Evolutionary conservation across 2,329 filamentous ascomycete species (phyloP).

Genomic region (Macrophomina phaseolina): DNA sequence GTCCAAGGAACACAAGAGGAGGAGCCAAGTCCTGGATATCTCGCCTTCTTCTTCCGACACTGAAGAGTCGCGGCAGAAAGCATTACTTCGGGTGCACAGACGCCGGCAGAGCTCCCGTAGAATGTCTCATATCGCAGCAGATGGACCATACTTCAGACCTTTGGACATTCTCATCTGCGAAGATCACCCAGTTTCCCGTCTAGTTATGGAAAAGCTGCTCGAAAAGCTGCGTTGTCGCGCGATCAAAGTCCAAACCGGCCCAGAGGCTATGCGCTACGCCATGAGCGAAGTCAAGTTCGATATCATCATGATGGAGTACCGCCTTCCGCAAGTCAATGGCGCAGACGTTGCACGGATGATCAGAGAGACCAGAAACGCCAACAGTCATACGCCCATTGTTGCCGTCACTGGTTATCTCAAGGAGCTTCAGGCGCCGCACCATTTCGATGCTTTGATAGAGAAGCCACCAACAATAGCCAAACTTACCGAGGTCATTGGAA

Average conservation of each 20-base stretch:
- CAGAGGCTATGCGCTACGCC: constrained; percentile 90
- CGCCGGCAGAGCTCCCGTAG: constrained; percentile 94
- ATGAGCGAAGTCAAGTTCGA: constrained; percentile 98
- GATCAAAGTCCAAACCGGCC: constrained; percentile 86
- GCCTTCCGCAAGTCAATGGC: constrained; percentile 91
- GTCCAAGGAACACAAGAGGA: constrained; percentile 79
- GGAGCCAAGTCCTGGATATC: constrained; percentile 94
- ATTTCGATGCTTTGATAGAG: constrained; percentile 94
- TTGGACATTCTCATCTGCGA: constrained; percentile 96
- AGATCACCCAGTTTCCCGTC: constrained; percentile 92
- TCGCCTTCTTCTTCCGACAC: constrained; percentile 98
- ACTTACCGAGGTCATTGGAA: constrained; percentile 83
- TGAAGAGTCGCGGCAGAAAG: constrained; percentile 90
- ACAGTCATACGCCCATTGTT: constrained; percentile 92
- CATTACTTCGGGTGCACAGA: constrained; percentile 87
- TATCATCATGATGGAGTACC: constrained; percentile 98
- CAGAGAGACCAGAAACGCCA: constrained; percentile 92
- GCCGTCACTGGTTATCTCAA: constrained; percentile 98
- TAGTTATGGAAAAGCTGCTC: constrained; percentile 98
- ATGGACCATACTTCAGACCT: constrained; percentile 85
- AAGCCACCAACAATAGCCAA: constrained; percentile 95
- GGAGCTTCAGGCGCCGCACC: constrained; percentile 90
- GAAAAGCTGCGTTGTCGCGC: constrained; percentile 95
- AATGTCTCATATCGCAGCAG: constrained; percentile 87
- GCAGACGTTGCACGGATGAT: constrained; percentile 98